Base-by-base conservation (phyloP, 305 asterid genomes). In the Fraxinus floribunda region DNA sequence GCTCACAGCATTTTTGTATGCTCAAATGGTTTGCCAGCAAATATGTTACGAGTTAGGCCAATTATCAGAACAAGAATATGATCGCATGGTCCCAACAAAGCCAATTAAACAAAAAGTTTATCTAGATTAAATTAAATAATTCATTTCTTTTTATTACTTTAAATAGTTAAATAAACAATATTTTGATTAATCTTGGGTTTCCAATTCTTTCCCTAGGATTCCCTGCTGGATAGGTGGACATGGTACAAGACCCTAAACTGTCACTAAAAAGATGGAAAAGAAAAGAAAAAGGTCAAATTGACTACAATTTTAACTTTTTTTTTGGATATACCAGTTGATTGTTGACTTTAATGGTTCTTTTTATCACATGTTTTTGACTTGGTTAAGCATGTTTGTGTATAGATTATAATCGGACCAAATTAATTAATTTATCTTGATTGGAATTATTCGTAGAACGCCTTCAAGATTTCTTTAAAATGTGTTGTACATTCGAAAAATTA, bases 191-290 rank as follows among this genome's bases (percentile, higher is more conserved):
- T 24, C 73, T 64, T 64, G 73, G 35, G 11, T 64, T 29, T 68
- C 38, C 38, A 30, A 26, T 68, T 20, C 32, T 52, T 22, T 73
- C n/a, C 52, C 7, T 88, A 36, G 89, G 91, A 88, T 89, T 87
- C 91, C 80, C 79, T 75, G 79, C 66, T 76, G 86, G 66, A 71
- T 60, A 9, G 78, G 79, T 32, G 83, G 76, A 76, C 41, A 34
- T 79, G 81, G 88, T 91, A 78, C 88, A 44, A 76, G 18, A 68
- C 70, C 87, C 91, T 83, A 88, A 57, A 20, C 70, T 34, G 73
- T 22, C 81, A 80, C 75, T 22, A 29, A 26, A 78, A 79, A 39
- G 38, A 77, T 80, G 64, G 18, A 84, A 78, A 78, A 41, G 36
- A 18, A 76, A 39, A 8, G 41, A 20, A 77, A 73, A 75, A 79